phyloP scores from a whole-genome alignment of 148 eudicot species.

The Bassia scoparia region DNA sequence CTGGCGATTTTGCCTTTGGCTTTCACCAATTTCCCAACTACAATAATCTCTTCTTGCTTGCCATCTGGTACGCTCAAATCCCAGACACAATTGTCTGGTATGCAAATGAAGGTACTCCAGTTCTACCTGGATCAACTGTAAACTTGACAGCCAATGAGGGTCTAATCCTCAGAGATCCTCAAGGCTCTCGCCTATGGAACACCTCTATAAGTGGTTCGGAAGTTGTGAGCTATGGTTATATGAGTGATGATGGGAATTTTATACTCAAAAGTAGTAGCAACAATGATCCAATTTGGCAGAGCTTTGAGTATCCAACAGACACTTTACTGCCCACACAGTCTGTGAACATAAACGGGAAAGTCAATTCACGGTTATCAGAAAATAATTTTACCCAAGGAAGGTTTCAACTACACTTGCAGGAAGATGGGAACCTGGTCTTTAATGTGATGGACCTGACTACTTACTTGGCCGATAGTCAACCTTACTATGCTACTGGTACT shows the following conservation, averaged over 20 bases:
- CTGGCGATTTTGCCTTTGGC: slow-evolving; percentile 48
- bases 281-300: slow-evolving; percentile 34
- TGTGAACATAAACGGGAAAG: slow-evolving; percentile 13
- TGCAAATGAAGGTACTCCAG: slow-evolving; percentile 26
- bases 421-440: slow-evolving; percentile 36
- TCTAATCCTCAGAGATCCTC: slow-evolving; percentile 36
- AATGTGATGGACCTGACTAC: slow-evolving; percentile 18
- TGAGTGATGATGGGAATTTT: slow-evolving; percentile 54
- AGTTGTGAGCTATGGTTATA: slow-evolving; percentile 19
- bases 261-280: slow-evolving; percentile 11
- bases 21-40: slow-evolving; percentile 23
- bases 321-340: slow-evolving; percentile 45
- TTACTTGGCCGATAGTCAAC: slow-evolving; percentile 17
- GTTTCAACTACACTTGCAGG: slow-evolving; percentile 27
- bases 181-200: slow-evolving; percentile 32
- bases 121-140: slow-evolving; percentile 30
- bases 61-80: slow-evolving; percentile 49
- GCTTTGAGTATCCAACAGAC: slow-evolving; percentile 43
- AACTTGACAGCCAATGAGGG: slow-evolving; percentile 31
- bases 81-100: slow-evolving; percentile 50
- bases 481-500: slow-evolving; percentile 27
- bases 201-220: neutral
- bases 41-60: slow-evolving; percentile 30
- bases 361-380: slow-evolving; percentile 27
- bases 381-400: slow-evolving; percentile 39